A percentile compares a stretch with the other conserved stretches of the same genome.
phyloP scores from a whole-genome alignment of 108 stramenopile genomes.

The Pelagomonas calceolata region DNA sequence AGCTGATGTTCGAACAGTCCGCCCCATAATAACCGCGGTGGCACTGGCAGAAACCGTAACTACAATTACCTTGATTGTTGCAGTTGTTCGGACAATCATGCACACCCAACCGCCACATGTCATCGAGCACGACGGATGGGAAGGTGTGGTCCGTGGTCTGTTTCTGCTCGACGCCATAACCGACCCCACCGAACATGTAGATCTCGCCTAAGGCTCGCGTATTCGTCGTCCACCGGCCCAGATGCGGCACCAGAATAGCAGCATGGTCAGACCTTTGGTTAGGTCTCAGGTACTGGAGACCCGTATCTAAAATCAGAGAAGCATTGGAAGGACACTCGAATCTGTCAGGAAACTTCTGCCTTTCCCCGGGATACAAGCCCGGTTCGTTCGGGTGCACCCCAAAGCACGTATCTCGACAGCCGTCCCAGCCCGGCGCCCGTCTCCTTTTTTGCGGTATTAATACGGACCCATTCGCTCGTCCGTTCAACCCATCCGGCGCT shows the following conservation, averaged over 20 bases:
- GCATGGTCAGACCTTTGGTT: slow-evolving; percentile 47
- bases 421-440: slow-evolving; percentile 71
- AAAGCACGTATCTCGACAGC: slow-evolving; percentile 53
- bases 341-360: too few species aligned
- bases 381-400: not conserved
- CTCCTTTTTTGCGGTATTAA: slow-evolving; percentile 56
- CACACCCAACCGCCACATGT: slow-evolving; percentile 56
- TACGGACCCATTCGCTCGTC: slow-evolving; percentile 36
- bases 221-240: not conserved
- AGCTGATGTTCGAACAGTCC: slow-evolving; percentile 69
- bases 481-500: slow-evolving; percentile 32
- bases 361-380: not conserved
- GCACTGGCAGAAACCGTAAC: slow-evolving; percentile 60
- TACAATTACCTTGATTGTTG: slow-evolving; percentile 55
- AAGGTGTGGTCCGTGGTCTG: slow-evolving; percentile 23
- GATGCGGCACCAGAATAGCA: slow-evolving; percentile 8
- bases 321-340: not conserved
- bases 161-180: slow-evolving; percentile 30
- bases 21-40: slow-evolving; percentile 61
- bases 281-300: slow-evolving; percentile 48
- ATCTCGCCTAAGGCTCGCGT: slow-evolving; percentile 26
- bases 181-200: slow-evolving; percentile 57
- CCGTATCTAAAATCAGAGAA: not conserved
- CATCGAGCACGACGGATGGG: slow-evolving; percentile 26
- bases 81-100: slow-evolving; percentile 60